Evolutionary conservation across 129 eudicot species (phyloP).

Genomic region (Tanacetum coccineum): DNA sequence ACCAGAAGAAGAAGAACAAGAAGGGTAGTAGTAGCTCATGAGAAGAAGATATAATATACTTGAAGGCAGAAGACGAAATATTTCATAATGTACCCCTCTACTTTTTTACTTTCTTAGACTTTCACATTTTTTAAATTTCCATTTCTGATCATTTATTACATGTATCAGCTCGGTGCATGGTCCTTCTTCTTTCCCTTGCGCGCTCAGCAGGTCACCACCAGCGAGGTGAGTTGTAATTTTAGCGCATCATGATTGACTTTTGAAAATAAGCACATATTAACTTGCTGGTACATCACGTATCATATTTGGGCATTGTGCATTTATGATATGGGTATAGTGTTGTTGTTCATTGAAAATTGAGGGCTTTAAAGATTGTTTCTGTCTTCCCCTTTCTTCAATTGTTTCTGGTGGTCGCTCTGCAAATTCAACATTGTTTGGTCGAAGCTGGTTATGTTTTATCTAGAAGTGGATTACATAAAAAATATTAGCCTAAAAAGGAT

Average conservation of each 20-base stretch:
- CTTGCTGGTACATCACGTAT: background rate
- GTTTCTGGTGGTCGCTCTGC: no score
- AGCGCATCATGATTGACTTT: conserved; percentile 6
- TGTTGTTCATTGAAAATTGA: background rate
- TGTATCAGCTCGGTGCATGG: conserved; percentile 77
- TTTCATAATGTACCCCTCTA: conserved; percentile 52
- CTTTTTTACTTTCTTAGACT: background rate
- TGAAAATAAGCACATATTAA: background rate
- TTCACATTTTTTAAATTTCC: background rate
- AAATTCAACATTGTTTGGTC: no score
- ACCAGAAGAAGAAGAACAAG: conserved; percentile 31
- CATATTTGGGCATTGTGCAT: background rate
- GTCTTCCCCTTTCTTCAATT: background rate
- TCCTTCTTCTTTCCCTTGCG: conserved; percentile 63
- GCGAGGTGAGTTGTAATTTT: conserved; percentile 48
- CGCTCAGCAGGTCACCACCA: conserved; percentile 51
- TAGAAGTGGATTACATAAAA: no score
- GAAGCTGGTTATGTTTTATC: no score
- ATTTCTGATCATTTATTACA: conserved; percentile 17
- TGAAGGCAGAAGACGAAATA: conserved; percentile 79
- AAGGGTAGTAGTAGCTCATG: conserved; percentile 26
- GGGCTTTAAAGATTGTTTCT: background rate
- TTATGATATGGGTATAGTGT: background rate
- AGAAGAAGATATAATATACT: conserved; percentile 60
- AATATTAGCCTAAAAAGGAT: no score